Percentiles rank a stretch among this genome's conserved stretches.
These are phyloP conservation scores for Wickerhamiella azymoides DNA, from an alignment of 805 yeast species.

Conservation along the genomic window DNA sequence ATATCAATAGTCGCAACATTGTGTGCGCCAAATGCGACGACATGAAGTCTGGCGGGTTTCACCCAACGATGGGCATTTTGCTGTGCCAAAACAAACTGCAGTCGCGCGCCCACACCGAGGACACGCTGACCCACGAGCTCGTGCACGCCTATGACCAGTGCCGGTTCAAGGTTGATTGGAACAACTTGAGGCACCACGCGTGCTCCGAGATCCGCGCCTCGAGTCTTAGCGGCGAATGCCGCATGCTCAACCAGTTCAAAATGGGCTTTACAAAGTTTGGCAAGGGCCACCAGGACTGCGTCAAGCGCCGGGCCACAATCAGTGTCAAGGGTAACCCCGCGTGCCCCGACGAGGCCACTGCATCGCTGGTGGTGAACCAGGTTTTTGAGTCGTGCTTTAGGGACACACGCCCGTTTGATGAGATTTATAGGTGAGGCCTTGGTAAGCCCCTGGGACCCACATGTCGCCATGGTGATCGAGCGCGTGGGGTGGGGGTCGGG, in stretches of 20 bases:
- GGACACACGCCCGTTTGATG: slow-evolving; percentile 92
- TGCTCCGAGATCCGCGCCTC: slow-evolving; percentile 94
- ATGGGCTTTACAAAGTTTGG: slow-evolving; percentile 40
- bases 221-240: slow-evolving; percentile 85
- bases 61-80: slow-evolving; percentile 76
- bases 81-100: slow-evolving; percentile 72
- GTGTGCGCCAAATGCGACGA: slow-evolving; percentile 77
- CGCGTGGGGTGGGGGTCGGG: neutral
- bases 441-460: too few relatives aligned
- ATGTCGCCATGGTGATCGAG: neutral
- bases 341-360: slow-evolving; percentile 59
- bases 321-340: slow-evolving; percentile 79
- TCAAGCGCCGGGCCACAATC: slow-evolving; percentile 71
- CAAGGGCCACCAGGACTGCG: slow-evolving; percentile 83
- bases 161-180: slow-evolving; percentile 78
- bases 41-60: slow-evolving; percentile 78
- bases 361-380: slow-evolving; percentile 63
- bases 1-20: slow-evolving; percentile 38
- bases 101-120: slow-evolving; percentile 73
- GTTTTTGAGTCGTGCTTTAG: slow-evolving; percentile 89
- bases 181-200: slow-evolving; percentile 80
- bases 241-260: slow-evolving; percentile 71
- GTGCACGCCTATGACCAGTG: slow-evolving; percentile 87
- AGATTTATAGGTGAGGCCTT: slow-evolving; percentile 60
- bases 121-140: slow-evolving; percentile 81